Conservation (phyloP, 352 stramenopile species). For the Peronospora farinosa region DNA sequence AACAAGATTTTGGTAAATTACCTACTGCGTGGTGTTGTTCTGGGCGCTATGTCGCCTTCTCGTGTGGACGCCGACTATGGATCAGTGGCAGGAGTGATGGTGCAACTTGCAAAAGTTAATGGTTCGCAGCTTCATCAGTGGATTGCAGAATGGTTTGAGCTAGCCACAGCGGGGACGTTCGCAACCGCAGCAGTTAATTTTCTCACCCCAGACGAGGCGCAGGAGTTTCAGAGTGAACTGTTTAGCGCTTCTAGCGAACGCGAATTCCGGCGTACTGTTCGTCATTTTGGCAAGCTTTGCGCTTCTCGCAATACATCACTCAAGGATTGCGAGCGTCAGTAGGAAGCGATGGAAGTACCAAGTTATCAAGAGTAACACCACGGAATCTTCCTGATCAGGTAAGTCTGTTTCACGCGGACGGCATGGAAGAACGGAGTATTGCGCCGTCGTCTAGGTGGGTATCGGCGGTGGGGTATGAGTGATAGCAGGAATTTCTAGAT, state of each 20-base stretch:
- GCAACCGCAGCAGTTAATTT: constrained; percentile 43
- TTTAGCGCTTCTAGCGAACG: constrained; percentile 58
- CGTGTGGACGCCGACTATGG: constrained; percentile 78
- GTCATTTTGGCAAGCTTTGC: constrained; percentile 81
- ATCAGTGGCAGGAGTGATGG: constrained; percentile 62
- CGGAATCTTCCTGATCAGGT: background rate
- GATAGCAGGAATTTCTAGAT: constrained; percentile 7
- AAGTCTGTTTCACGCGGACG: background rate
- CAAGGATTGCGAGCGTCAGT: constrained; percentile 26
- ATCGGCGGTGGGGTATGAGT: constrained; percentile 7
- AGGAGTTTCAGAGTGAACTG: constrained; percentile 59
- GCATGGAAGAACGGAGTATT: background rate
- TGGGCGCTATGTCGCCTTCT: constrained; percentile 48
- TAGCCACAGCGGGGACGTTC: constrained; percentile 36
- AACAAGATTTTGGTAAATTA: constrained; percentile 56
- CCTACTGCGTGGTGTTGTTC: constrained; percentile 56
- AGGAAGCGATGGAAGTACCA: constrained; percentile 3
- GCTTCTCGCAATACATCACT: constrained; percentile 61
- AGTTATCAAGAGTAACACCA: background rate
- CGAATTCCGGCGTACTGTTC: constrained; percentile 63
- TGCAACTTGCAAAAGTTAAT: constrained; percentile 65
- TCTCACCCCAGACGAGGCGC: constrained; percentile 48
- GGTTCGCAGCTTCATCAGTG: constrained; percentile 50
- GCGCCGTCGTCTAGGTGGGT: constrained; percentile 5
- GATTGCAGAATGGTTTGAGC: constrained; percentile 59